Evolutionary conservation across 2,329 filamentous ascomycete species (phyloP).

Genomic region (Parafenestella ontariensis): DNA sequence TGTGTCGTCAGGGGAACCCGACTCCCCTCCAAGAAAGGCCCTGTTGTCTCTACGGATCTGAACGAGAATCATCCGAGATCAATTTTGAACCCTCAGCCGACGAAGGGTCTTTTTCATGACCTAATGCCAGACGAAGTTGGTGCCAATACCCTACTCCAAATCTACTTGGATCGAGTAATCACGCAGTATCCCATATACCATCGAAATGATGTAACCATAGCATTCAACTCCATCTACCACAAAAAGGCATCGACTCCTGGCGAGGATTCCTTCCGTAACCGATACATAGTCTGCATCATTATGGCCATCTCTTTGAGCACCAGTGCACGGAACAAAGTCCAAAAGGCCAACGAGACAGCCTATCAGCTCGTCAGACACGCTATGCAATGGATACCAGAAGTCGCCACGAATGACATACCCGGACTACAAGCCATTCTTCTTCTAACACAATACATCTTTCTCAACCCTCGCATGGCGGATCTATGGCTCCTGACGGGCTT

Average conservation of each 20-base stretch:
- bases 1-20: conserved; percentile 47
- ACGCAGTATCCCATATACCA: conserved; percentile 50
- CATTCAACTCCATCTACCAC: conserved; percentile 44
- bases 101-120: conserved; percentile 31
- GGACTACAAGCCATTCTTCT: conserved; percentile 46
- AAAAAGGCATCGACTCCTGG: conserved; percentile 28
- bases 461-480: conserved; percentile 47
- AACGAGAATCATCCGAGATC: conserved; percentile 47
- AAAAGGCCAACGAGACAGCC: conserved; percentile 41
- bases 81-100: conserved; percentile 45
- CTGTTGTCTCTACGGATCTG: conserved; percentile 43
- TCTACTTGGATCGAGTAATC: conserved; percentile 44
- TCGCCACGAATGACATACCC: conserved; percentile 45
- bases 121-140: conserved; percentile 40
- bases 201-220: conserved; percentile 39
- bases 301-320: conserved; percentile 48
- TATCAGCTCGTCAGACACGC: conserved; percentile 44
- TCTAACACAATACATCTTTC: conserved; percentile 45
- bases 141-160: conserved; percentile 41
- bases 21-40: conserved; percentile 44
- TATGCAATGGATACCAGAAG: conserved; percentile 46
- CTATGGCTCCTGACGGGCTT: conserved; percentile 47
- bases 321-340: conserved; percentile 43
- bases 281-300: conserved; percentile 47
- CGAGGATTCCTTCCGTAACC: conserved; percentile 38